Conservation (phyloP, 2,329 filamentous ascomycete species). For the Colletotrichum nymphaeae region DNA sequence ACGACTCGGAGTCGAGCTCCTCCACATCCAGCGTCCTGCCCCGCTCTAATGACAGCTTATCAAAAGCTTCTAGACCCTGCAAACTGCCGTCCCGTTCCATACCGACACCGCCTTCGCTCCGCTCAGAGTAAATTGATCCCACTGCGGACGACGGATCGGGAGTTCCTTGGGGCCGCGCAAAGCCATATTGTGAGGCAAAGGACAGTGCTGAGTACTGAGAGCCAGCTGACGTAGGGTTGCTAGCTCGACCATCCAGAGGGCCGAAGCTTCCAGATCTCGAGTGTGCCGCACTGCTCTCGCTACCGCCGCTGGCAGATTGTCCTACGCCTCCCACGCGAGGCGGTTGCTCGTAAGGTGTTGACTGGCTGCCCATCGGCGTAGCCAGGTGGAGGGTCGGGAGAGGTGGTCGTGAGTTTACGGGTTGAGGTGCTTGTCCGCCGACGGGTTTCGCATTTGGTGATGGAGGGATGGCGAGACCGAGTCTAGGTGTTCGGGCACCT, state of each 20-base stretch:
- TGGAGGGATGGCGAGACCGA: conserved; percentile 90
- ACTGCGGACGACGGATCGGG: conserved; percentile 91
- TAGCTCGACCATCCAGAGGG: conserved; percentile 77
- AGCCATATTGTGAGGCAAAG: conserved; percentile 79
- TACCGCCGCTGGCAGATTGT: conserved; percentile 79
- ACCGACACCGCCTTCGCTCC: conserved; percentile 77
- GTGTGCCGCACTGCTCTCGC: conserved; percentile 82
- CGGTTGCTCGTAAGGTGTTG: conserved; percentile 76
- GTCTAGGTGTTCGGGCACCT: conserved; percentile 75
- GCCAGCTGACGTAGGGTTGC: conserved; percentile 87
- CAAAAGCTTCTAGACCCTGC: conserved; percentile 81
- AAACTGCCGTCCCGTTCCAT: conserved; percentile 89
- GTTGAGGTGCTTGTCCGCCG: conserved; percentile 57
- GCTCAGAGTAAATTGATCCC: conserved; percentile 84
- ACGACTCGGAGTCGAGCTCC: conserved; percentile 93
- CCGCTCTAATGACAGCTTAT: conserved; percentile 84
- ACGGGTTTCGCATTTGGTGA: conserved; percentile 87
- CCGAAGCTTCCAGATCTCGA: conserved; percentile 89
- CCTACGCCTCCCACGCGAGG: conserved; percentile 63
- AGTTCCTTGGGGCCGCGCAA: conserved; percentile 74
- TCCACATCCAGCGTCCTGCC: conserved; percentile 90
- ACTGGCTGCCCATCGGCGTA: conserved; percentile 86
- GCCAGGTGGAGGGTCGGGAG: conserved; percentile 86
- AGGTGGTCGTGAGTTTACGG: conserved; percentile 65
- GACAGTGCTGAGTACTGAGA: conserved; percentile 87